These are phyloP conservation scores for Ocimum tenuiflorum DNA, from an alignment of 257 asterid species.

Conservation along the genomic window DNA sequence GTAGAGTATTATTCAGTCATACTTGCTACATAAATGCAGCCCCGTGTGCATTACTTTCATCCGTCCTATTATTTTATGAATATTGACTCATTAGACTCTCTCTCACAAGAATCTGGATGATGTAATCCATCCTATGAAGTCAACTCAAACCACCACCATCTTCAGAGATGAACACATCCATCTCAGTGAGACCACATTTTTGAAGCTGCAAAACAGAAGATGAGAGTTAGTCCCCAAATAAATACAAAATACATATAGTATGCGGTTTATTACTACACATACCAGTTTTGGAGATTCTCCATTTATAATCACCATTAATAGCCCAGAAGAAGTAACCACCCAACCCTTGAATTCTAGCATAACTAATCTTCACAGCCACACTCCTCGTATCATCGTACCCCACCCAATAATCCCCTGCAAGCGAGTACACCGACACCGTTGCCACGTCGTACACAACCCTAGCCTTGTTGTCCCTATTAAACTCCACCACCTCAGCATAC, in stretches of 20 bases:
- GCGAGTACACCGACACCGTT: slow-evolving; percentile 57
- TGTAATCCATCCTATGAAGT: too few relatives aligned
- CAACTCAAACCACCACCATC: too few relatives aligned
- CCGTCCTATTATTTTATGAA: too few relatives aligned
- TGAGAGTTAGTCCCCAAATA: neutral
- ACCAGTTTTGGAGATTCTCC: slow-evolving; percentile 60
- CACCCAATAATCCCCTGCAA: slow-evolving; percentile 56
- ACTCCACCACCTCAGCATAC: slow-evolving; percentile 48
- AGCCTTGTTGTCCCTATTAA: slow-evolving; percentile 41
- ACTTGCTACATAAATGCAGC: too few relatives aligned
- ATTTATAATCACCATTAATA: slow-evolving; percentile 45
- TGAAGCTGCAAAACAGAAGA: slow-evolving; percentile 34
- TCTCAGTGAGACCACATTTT: slow-evolving; percentile 30
- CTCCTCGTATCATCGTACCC: slow-evolving; percentile 63
- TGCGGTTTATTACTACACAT: too few relatives aligned
- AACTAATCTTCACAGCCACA: slow-evolving; percentile 31
- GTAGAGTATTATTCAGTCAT: too few relatives aligned
- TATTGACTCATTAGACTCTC: too few relatives aligned
- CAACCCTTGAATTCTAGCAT: slow-evolving; percentile 41
- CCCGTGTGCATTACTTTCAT: too few relatives aligned
- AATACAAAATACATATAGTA: too few relatives aligned
- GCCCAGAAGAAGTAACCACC: slow-evolving; percentile 89
- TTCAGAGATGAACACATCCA: too few relatives aligned
- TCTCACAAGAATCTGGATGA: too few relatives aligned
- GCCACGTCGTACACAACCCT: slow-evolving; percentile 42